These are phyloP conservation scores for Epichloe uncinata DNA, from an alignment of 2,329 filamentous ascomycete genomes.

Conservation along the genomic window DNA sequence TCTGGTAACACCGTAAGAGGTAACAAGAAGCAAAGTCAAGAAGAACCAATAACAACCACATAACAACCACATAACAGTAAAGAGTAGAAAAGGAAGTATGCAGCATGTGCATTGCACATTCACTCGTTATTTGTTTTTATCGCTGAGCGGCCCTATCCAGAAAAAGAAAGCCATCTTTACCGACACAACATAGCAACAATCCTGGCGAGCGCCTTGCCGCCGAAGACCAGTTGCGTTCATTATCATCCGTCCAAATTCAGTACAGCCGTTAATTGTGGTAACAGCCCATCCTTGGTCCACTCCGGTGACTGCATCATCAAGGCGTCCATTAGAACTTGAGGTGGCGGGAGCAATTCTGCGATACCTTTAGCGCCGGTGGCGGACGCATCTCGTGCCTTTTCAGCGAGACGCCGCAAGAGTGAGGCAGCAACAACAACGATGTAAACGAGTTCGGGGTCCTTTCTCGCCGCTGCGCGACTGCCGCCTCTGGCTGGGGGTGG, in stretches of 20 bases:
- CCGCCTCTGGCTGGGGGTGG: conserved; percentile 13
- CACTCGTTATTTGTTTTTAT: not conserved
- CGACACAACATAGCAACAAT: not conserved
- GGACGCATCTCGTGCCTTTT: conserved; percentile 51
- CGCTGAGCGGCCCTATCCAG: not conserved
- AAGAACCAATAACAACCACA: not conserved
- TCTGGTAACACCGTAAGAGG: conserved; percentile 5
- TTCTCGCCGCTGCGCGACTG: conserved; percentile 20
- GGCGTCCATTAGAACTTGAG: conserved; percentile 53
- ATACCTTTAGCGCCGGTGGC: conserved; percentile 39
- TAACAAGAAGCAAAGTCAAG: not conserved
- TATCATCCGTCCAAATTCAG: conserved; percentile 33
- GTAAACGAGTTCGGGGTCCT: conserved; percentile 41
- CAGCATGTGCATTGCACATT: not conserved
- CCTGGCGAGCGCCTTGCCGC: not conserved
- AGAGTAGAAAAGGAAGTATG: not conserved
- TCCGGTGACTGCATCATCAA: conserved; percentile 50
- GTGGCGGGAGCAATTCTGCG: conserved; percentile 48
- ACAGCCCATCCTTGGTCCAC: conserved; percentile 49
- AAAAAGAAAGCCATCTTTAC: not conserved
- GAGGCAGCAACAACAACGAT: conserved; percentile 57
- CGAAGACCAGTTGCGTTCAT: not conserved
- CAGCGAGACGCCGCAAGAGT: conserved; percentile 52
- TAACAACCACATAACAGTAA: not conserved
- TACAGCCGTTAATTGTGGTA: conserved; percentile 54